Base-by-base conservation (phyloP, 2,329 filamentous ascomycete species). In the Tolypocladium sp. region DNA sequence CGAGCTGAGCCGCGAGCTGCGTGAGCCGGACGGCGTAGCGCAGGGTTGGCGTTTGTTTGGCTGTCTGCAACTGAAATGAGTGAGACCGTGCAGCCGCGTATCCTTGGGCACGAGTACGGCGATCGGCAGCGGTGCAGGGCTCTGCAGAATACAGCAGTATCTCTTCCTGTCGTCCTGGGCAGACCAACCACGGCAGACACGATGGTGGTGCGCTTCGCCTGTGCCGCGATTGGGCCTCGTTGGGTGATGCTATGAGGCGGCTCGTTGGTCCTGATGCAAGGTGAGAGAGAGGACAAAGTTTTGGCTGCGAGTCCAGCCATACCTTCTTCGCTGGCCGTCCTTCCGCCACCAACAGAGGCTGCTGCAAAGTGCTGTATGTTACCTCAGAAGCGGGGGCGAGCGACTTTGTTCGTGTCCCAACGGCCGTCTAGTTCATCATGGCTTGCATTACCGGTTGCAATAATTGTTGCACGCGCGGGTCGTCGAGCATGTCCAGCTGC, bases 351-450 rank as follows among this genome's bases (percentile, higher is more conserved):
- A 25, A 17, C 8, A 15, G 6, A 49, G 44, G 25, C 44, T 49
- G 22, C 44, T 10, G 20, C 46, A 20, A 17, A 30, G 46, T 30
- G 25, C 46, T 30, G 38, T 57, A 33, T 52, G 40, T 52, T 46
- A 56, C 55, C 55, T 49, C 22, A n/a, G 41, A 55, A 60, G 55
- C 58, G 58, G 58, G 55, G 58, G 53, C 40, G 57, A 25, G 57
- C 54, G 52, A 4, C 52, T 22, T 49, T 8, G 52, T 30, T 51
- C 52, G 30, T 38, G 42, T 41, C 27, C 49, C 38, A 41, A n/a
- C 17, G 35, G 15, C 56, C 27, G 40, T 53, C 55, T 41, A 57
- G 40, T 52, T 56, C 22, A 37, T 30, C 33, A 51, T 35, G 58
- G 58, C 38, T 40, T 53, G 46, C 46, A n/a, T n/a, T 22, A 40